Base-by-base conservation (phyloP, 2,329 filamentous ascomycete species). In the Truncatella angustata region DNA sequence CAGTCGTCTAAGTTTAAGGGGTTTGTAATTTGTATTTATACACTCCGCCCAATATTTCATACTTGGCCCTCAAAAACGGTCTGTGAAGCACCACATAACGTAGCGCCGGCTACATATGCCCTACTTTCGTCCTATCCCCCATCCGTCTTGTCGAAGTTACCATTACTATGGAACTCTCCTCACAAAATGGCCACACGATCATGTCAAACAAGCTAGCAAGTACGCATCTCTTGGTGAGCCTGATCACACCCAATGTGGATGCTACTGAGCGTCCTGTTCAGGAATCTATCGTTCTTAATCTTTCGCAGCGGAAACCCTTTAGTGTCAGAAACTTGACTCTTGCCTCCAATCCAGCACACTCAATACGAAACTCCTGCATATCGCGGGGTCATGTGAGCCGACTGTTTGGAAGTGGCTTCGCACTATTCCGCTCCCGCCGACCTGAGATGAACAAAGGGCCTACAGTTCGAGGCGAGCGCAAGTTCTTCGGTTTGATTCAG, bases 401-500 rank as follows among this genome's bases (percentile, higher is more conserved):
- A 12, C 46, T 30, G 5, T 49, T 49, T 12, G 34, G 46, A 7
- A 34, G 46, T 24, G 36, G 46, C 21, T 16, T 40, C 46, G 21
- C 18, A 12, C 34, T 14, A 5, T 39, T n/a, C 7, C 7, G 6
- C 36, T 30, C 46, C 14, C 46, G 39, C 23, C 46, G 46, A 21
- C 39, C 46, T 18, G 46, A 49, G 34, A 34, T 39, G n/a, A 37
- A 30, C 14, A 23, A 30, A 36, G 46, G 39, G 34, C 14, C 39
- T 24, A 37, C 26, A 18, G 5, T 37, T 4, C 46, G 26, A 26
- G 46, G 46, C 6, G 46, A 49, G 46, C n/a, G 46, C 5, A 34
- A 49, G 34, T 49, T 49, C 21, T 49, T 49, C 18, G 34, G 32
- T 21, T 34, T 49, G 32, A 49, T 49, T 30, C 30, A 49, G 12